phyloP scores from a whole-genome alignment of 352 stramenopile species.

The Pythium phragmiticola region DNA sequence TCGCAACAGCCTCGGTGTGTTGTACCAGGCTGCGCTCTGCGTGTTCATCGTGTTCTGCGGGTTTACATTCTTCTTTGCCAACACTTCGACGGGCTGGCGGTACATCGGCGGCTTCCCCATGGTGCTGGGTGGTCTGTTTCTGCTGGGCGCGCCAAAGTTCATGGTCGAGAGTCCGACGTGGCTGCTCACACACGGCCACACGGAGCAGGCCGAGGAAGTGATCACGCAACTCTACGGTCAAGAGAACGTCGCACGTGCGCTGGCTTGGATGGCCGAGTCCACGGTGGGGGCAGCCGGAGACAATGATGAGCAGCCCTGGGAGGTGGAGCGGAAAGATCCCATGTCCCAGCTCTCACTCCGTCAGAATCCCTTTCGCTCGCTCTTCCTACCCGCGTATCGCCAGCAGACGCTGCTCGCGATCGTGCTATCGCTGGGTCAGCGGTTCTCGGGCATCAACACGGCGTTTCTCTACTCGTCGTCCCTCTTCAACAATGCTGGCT shows the following conservation, averaged over 20 bases:
- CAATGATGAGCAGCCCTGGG: too few relatives aligned
- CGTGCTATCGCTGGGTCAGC: slow-evolving; percentile 37
- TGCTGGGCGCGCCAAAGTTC: slow-evolving; percentile 27
- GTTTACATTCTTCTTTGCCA: slow-evolving; percentile 54
- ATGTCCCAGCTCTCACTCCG: too few relatives aligned
- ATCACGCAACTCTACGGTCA: slow-evolving; percentile 26
- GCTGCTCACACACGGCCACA: slow-evolving; percentile 34
- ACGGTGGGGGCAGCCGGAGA: too few relatives aligned
- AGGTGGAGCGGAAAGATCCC: not conserved
- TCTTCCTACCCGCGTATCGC: slow-evolving; percentile 28
- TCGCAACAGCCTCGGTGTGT: slow-evolving; percentile 32
- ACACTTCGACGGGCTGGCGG: slow-evolving; percentile 48
- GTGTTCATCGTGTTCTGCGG: slow-evolving; percentile 43
- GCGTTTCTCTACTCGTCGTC: slow-evolving; percentile 71
- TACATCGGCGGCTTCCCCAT: slow-evolving; percentile 51
- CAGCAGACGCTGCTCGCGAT: slow-evolving; percentile 49
- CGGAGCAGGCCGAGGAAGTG: slow-evolving; percentile 22
- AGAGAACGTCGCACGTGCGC: slow-evolving; percentile 21
- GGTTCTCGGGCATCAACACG: slow-evolving; percentile 66
- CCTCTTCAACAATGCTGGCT: slow-evolving; percentile 56
- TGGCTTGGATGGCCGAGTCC: slow-evolving; percentile 24
- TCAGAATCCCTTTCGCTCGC: slow-evolving; percentile 6
- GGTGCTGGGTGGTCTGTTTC: slow-evolving; percentile 45
- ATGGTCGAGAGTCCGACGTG: slow-evolving; percentile 33
- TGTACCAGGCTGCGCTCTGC: slow-evolving; percentile 43